Evolutionary conservation across 2,329 filamentous ascomycete species (phyloP), one percentile per base, ranked within the genome.

Genomic region (Xylaria sp.): DNA sequence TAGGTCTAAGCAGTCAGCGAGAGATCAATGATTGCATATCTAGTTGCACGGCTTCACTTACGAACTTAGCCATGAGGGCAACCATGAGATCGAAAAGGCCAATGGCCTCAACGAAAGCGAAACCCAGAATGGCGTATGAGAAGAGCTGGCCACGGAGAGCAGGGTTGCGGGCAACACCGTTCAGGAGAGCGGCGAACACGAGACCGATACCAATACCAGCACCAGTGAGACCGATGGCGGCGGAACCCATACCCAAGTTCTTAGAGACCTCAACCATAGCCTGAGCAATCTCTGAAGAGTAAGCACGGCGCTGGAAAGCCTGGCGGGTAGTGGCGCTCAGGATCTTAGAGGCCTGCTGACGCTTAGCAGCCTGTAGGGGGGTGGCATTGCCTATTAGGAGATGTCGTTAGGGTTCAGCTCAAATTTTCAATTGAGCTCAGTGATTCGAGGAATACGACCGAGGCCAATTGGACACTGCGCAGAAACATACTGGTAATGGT

Each of bases 191-290:
- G 82, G 92, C 93, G 90, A 97, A 97, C 82, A 97, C 93, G 82
- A 95, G 90, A 89, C 93, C 93, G 86, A 96, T 97, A 93, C 93
- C 93, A 84, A 96, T 93, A 94, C 93, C 92, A 82, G 92, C 92
- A 91, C 92, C 92, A 82, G 92, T 93, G 81, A 97, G 92, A 92
- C 93, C 93, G 82, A 97, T 94, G 87, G 93, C 93, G 81, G 93
- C 93, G 79, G 90, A 87, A 85, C 92, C 92, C 92, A 94, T 94
- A 89, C 92, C 92, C 81, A 94, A 83, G 91, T 94, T 94, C 90
- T 94, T 92, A 85, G 92, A 94, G 86, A 93, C 92, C 89, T 94
- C 91, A 83, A 94, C 92, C 87, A 94, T 91, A 84, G 92, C 92
- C 83, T 92, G 88, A 86, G 92, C 92, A 84, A 94, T 92, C 90